A percentile compares a stretch with the other conserved stretches of the same genome.
Conservation (phyloP, 352 stramenopile genomes). For the Thalassiosira ordinaria region DNA sequence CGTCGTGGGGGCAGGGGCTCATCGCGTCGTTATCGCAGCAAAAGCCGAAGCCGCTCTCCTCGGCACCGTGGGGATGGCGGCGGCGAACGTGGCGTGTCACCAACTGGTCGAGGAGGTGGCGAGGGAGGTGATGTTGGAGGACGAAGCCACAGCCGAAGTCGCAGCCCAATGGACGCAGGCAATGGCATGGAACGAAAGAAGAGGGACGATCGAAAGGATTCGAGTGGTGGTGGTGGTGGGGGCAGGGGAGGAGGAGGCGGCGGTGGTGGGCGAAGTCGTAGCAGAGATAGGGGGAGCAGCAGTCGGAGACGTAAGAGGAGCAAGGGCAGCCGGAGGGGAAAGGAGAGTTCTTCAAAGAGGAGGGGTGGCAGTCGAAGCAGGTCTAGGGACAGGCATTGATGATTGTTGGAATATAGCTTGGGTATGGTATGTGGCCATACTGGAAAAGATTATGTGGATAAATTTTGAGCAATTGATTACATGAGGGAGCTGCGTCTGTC, state of each 20-base stretch:
- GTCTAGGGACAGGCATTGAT: constrained; percentile 34
- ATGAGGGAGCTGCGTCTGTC: no score
- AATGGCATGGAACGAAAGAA: constrained; percentile 52
- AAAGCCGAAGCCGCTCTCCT: constrained; percentile 41
- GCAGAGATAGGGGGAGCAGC: constrained; percentile 50
- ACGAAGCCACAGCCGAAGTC: constrained; percentile 46
- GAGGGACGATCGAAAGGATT: constrained; percentile 49
- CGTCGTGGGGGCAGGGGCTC: constrained; percentile 46
- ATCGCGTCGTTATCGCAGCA: constrained; percentile 45
- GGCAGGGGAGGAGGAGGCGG: background rate
- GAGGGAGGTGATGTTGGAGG: constrained; percentile 33
- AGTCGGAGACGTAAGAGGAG: constrained; percentile 43
- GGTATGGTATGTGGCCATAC: no score
- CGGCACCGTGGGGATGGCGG: background rate
- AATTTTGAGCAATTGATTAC: no score
- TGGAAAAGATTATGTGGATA: no score
- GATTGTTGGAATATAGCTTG: constrained; percentile 5
- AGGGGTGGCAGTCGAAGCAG: constrained; percentile 37
- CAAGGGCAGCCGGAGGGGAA: constrained; percentile 41
- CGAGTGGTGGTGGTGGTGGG: constrained; percentile 8
- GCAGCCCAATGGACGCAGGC: constrained; percentile 40
- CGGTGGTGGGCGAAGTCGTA: constrained; percentile 48
- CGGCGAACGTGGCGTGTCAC: constrained; percentile 7
- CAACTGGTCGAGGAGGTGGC: constrained; percentile 1
- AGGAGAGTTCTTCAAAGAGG: constrained; percentile 41